Conservation (phyloP, 257 asterid species). For the Primulina tabacum region DNA sequence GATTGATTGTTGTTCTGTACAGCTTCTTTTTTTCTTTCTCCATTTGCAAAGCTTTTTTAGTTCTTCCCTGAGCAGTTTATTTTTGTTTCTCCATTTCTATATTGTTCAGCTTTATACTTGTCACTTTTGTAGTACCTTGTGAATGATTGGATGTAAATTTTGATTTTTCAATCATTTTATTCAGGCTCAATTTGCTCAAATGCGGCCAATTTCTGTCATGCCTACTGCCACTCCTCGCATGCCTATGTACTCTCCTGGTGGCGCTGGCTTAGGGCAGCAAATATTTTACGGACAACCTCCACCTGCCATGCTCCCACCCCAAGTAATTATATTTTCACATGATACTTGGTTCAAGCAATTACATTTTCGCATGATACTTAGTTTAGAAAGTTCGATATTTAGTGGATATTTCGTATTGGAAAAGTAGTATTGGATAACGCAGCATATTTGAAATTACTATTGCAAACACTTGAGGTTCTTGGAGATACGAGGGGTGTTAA, state of each 20-base stretch:
- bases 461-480: no score
- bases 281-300: conserved; percentile 88
- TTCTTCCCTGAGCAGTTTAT: not conserved
- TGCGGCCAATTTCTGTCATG: conserved; percentile 72
- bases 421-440: not conserved
- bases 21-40: not conserved
- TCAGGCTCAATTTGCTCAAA: conserved; percentile 90
- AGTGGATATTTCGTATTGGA: not conserved
- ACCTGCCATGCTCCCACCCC: conserved; percentile 74
- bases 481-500: not conserved
- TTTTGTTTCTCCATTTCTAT: not conserved
- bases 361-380: conserved; percentile 5
- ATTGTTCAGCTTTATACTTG: conserved; percentile 4
- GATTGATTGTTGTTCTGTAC: conserved; percentile 1
- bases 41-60: conserved; percentile 9
- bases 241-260: conserved; percentile 75
- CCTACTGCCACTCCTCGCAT: conserved; percentile 76
- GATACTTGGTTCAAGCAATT: conserved; percentile 46
- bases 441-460: not conserved
- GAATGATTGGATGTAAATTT: not conserved
- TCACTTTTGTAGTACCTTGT: conserved; percentile 1
- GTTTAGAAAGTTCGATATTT: not conserved
- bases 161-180: conserved; percentile 17
- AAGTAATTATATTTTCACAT: conserved; percentile 39
- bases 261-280: conserved; percentile 89